Percentiles rank a stretch among this genome's conserved stretches.
Conservation (phyloP, 805 yeast species). For the Candida endomychidarum region DNA sequence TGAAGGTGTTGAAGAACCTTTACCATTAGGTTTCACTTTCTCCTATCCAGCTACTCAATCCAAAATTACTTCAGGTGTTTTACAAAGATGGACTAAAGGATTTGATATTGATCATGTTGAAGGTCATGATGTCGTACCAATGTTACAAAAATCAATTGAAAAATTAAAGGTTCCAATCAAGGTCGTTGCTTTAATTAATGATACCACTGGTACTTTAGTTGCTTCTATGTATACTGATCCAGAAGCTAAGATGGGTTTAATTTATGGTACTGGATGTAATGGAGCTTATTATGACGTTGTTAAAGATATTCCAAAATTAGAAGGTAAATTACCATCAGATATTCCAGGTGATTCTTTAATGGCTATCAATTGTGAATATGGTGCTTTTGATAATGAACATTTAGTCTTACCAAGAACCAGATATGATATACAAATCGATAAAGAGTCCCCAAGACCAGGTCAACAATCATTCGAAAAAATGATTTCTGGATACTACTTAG, state of each 20-base stretch:
- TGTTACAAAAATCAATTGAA: constrained; percentile 76
- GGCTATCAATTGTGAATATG: constrained; percentile 99
- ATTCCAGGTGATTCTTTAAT: constrained; percentile 64
- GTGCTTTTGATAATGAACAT: constrained; percentile 94
- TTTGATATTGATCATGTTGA: constrained; percentile 92
- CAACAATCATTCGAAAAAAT: constrained; percentile 95
- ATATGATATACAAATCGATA: constrained; percentile 79
- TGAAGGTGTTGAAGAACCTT: constrained; percentile 56
- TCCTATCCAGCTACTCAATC: constrained; percentile 85
- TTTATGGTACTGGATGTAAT: constrained; percentile 96
- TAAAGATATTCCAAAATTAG: constrained; percentile 74
- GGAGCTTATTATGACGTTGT: constrained; percentile 91
- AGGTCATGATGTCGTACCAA: constrained; percentile 90
- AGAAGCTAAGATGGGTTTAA: constrained; percentile 88
- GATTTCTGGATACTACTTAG: constrained; percentile 96
- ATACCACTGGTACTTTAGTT: constrained; percentile 94
- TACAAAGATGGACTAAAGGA: constrained; percentile 98
- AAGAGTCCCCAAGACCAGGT: constrained; percentile 90
- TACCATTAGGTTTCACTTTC: constrained; percentile 93
- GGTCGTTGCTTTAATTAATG: constrained; percentile 92
- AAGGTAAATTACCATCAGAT: constrained; percentile 66
- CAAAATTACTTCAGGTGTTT: constrained; percentile 79
- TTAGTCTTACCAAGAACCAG: constrained; percentile 81
- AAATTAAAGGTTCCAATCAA: constrained; percentile 69
- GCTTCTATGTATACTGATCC: constrained; percentile 93